Evolutionary conservation across 2,329 filamentous ascomycete species (phyloP), one percentile per base, ranked within the genome.

Genomic region (Thielaviopsis ethacetica): DNA sequence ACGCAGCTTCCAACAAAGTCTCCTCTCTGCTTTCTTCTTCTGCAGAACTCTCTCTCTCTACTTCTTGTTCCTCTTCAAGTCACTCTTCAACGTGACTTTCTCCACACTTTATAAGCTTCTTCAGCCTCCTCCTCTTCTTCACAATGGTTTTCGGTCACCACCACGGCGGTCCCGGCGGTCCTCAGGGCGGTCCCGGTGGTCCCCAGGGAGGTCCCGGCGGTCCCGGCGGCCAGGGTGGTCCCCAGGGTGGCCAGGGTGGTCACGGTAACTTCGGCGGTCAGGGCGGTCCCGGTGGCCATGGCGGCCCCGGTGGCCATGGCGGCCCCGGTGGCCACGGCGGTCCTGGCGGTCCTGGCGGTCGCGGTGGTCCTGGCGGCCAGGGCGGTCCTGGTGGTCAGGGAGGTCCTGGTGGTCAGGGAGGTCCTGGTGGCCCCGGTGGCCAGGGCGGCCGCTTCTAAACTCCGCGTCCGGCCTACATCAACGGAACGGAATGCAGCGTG

Each of bases 101-200:
- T 22, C 26, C 17, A 21, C 38, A 30, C 27, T 53, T 49, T 41
- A 27, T 4, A 34, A 34, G 30, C 30, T 12, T 10, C 7, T 34
- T 9, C 30, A 34, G 30, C 30, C 10, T 34, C 30, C 30, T 12
- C 10, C 30, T 34, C 6, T 34, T 52, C 56, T 34, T 52, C 56
- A 58, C 9, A 60, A 60, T 60, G 55, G 55, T 60, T 30, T 58
- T 60, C 54, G 59, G 44, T n/a, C 58, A 56, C 30, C 57, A 58
- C 30, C 30, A 55, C 50, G 57, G 51, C 21, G 57, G 57, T 50
- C 34, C 51, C 2, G 50, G 56, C 44, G 49, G 49, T 41, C 56
- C 24, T 41, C 50, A 58, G 7, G 56, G 56, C 22, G 26, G 22
- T 19, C 50, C 49, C 4, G 49, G 56, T 38, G 54, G 34, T 21